phyloP scores from a whole-genome alignment of 1,284 basidiomycete genomes.

The Pholiota adiposa region DNA sequence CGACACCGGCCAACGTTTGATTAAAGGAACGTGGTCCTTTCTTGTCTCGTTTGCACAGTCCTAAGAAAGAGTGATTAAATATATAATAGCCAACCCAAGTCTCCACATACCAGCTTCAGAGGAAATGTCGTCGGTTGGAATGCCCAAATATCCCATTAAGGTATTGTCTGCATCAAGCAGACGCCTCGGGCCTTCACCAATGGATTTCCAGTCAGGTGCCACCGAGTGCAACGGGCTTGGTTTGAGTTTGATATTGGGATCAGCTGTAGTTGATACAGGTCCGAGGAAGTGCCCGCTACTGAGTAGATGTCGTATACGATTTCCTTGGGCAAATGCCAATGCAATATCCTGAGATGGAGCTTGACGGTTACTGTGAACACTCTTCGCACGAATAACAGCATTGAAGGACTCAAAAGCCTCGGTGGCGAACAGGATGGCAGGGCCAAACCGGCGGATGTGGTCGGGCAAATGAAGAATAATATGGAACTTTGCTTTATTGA shows the following conservation, averaged over 20 bases:
- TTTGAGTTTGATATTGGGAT: no score
- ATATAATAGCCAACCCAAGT: no score
- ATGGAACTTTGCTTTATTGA: conserved; percentile 47
- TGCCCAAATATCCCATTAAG: not conserved
- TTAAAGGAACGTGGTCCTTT: not conserved
- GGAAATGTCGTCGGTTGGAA: not conserved
- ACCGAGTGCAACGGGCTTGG: no score
- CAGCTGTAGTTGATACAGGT: not conserved
- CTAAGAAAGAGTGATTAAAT: not conserved
- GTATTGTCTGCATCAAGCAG: not conserved
- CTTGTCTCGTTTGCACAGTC: not conserved
- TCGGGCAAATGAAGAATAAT: conserved; percentile 35
- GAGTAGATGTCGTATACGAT: conserved; percentile 41
- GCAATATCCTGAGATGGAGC: conserved; percentile 48
- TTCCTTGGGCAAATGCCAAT: conserved; percentile 34
- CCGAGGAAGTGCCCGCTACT: conserved; percentile 29
- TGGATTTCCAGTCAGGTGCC: no score
- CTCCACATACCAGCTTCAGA: not conserved
- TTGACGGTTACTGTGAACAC: conserved; percentile 46
- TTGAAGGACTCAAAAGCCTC: conserved; percentile 53
- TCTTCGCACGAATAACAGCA: conserved; percentile 42
- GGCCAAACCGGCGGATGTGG: conserved; percentile 41
- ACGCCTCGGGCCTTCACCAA: not conserved
- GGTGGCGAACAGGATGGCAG: conserved; percentile 43
- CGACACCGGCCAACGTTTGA: not conserved